Percentiles rank a stretch among this genome's conserved stretches.
Evolutionary conservation across 331 rosid genomes (phyloP).

Genomic region (Quercus lobata): DNA sequence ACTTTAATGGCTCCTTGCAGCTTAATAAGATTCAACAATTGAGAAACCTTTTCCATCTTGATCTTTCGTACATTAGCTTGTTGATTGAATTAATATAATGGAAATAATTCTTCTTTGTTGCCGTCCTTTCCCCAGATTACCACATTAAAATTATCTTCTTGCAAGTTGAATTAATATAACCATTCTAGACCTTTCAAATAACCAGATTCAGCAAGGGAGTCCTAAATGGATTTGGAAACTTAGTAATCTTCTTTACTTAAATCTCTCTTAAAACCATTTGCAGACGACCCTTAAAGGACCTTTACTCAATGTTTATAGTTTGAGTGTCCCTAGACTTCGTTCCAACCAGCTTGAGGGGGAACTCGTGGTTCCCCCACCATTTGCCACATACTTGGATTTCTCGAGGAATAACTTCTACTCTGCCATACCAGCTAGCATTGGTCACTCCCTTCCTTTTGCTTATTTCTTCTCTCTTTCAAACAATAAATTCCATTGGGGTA

Average conservation of each 20-base stretch:
- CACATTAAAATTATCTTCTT: constrained; percentile 31
- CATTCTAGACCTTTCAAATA: constrained; percentile 43
- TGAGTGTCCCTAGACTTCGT: not conserved
- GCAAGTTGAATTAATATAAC: constrained; percentile 25
- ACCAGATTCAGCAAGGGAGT: constrained; percentile 29
- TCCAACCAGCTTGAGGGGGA: constrained; percentile 19
- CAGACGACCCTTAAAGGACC: not conserved
- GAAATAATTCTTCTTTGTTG: not conserved
- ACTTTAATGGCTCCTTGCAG: constrained; percentile 21
- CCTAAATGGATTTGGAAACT: constrained; percentile 59
- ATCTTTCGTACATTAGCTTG: constrained; percentile 51
- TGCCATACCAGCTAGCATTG: not conserved
- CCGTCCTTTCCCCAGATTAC: constrained; percentile 11
- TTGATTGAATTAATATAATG: not conserved
- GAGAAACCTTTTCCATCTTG: constrained; percentile 27
- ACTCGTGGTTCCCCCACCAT: not conserved
- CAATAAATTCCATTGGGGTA: constrained; percentile 20
- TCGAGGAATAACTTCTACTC: constrained; percentile 18
- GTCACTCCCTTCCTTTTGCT: not conserved
- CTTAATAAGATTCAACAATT: constrained; percentile 3
- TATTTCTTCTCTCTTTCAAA: constrained; percentile 47
- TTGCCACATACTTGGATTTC: constrained; percentile 7
- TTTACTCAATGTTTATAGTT: not conserved
- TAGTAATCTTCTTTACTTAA: accelerated
- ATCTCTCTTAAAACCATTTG: constrained; percentile 15